phyloP scores from a whole-genome alignment of 139 green algal species.

The Volvox africanus region DNA sequence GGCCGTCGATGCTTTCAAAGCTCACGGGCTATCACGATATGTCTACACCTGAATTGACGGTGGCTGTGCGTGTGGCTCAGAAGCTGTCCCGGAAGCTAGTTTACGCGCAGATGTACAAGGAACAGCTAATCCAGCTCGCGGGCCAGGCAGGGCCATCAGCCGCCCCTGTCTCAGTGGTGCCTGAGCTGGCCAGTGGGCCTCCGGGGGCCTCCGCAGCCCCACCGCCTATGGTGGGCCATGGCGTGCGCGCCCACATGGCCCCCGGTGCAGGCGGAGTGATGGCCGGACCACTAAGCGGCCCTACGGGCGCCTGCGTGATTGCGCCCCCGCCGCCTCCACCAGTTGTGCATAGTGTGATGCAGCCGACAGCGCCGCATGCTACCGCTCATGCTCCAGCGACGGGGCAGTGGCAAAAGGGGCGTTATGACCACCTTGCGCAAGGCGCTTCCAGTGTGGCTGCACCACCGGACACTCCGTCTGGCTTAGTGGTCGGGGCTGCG shows the following conservation, averaged over 20 bases:
- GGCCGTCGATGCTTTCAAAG: constrained; percentile 86
- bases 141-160: constrained; percentile 6
- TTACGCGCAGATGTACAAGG: constrained; percentile 53
- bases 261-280: neutral
- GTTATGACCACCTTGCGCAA: constrained; percentile 1
- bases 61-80: constrained; percentile 85
- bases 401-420: constrained; percentile 16
- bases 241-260: neutral
- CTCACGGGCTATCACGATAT: constrained; percentile 88
- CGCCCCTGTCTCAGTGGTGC: neutral
- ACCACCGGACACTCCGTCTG: neutral
- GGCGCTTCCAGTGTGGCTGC: neutral
- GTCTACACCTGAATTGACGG: constrained; percentile 77
- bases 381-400: neutral
- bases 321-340: neutral
- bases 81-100: constrained; percentile 70
- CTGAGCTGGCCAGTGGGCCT: constrained; percentile 11
- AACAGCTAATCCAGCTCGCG: constrained; percentile 37
- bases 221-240: neutral
- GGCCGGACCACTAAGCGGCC: neutral
- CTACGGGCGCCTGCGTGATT: neutral
- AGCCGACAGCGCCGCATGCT: neutral
- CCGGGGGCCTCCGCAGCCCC: neutral
- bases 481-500: neutral
- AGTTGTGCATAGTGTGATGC: neutral